Conservation (phyloP, 306 rosid species). For the Canavalia ensiformis region DNA sequence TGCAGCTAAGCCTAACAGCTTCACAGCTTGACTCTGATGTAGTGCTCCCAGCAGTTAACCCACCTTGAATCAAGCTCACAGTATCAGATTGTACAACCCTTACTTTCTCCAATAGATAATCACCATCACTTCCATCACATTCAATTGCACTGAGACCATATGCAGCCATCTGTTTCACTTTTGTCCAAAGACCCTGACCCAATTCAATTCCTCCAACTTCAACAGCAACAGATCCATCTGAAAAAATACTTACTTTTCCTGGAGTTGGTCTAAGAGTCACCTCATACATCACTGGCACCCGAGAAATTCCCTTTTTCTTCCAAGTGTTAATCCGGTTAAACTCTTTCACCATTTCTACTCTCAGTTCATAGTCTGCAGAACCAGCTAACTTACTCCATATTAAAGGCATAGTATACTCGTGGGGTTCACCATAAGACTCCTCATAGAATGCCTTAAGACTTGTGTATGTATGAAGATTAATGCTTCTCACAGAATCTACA, state of each 20-base stretch:
- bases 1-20: slow-evolving; percentile 80
- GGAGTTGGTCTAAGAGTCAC: slow-evolving; percentile 62
- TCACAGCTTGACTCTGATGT: slow-evolving; percentile 91
- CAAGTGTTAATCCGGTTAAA: slow-evolving; percentile 74
- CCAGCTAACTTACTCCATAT: slow-evolving; percentile 76
- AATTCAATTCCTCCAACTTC: slow-evolving; percentile 94
- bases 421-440: slow-evolving; percentile 65
- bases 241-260: slow-evolving; percentile 78
- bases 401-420: slow-evolving; percentile 79
- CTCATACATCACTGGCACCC: slow-evolving; percentile 63
- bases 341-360: slow-evolving; percentile 62
- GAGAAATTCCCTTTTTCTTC: slow-evolving; percentile 82
- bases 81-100: slow-evolving; percentile 82
- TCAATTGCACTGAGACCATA: slow-evolving; percentile 64
- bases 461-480: slow-evolving; percentile 71
- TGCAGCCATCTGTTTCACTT: slow-evolving; percentile 85
- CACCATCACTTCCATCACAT: slow-evolving; percentile 55
- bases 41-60: slow-evolving; percentile 84
- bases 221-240: slow-evolving; percentile 78
- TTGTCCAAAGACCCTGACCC: slow-evolving; percentile 99
- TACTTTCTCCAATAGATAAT: slow-evolving; percentile 66
- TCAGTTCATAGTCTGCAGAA: slow-evolving; percentile 62
- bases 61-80: slow-evolving; percentile 84
- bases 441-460: slow-evolving; percentile 71
- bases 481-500: slow-evolving; percentile 74